Evolutionary conservation across 2,329 filamentous ascomycete genomes (phyloP).

Genomic region (Dichotomopilus funicola): DNA sequence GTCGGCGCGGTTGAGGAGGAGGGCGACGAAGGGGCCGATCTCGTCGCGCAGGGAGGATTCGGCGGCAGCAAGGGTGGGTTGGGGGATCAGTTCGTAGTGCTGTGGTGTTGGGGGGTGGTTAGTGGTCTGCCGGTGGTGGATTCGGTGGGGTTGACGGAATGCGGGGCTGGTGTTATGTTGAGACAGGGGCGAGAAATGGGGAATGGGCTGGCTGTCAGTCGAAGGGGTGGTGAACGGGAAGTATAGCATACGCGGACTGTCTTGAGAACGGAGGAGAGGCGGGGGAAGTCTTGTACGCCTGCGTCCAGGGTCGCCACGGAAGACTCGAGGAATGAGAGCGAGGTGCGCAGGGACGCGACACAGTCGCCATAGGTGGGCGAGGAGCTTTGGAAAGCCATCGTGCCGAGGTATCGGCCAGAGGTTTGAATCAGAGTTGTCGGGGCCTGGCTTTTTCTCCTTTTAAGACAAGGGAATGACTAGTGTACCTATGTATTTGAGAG

Average conservation of each 20-base stretch:
- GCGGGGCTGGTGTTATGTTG: neutral
- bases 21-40: constrained; percentile 78
- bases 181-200: too few species aligned
- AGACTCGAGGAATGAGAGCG: constrained; percentile 55
- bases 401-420: too few species aligned
- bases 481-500: too few species aligned
- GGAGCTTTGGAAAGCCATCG: constrained; percentile 6
- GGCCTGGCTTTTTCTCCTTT: too few species aligned
- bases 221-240: neutral
- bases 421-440: too few species aligned
- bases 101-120: constrained; percentile 30
- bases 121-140: neutral
- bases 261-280: constrained; percentile 50
- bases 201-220: neutral
- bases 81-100: constrained; percentile 91
- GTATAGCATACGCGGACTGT: constrained; percentile 45
- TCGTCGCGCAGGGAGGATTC: constrained; percentile 81
- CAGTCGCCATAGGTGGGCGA: constrained; percentile 46
- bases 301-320: constrained; percentile 51
- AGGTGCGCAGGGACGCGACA: constrained; percentile 52
- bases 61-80: constrained; percentile 72
- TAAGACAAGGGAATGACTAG: too few species aligned
- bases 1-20: constrained; percentile 74
- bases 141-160: neutral
- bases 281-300: constrained; percentile 53